Conservation (phyloP, 139 green algal genomes). For the Tetradesmus lagerheimii region DNA sequence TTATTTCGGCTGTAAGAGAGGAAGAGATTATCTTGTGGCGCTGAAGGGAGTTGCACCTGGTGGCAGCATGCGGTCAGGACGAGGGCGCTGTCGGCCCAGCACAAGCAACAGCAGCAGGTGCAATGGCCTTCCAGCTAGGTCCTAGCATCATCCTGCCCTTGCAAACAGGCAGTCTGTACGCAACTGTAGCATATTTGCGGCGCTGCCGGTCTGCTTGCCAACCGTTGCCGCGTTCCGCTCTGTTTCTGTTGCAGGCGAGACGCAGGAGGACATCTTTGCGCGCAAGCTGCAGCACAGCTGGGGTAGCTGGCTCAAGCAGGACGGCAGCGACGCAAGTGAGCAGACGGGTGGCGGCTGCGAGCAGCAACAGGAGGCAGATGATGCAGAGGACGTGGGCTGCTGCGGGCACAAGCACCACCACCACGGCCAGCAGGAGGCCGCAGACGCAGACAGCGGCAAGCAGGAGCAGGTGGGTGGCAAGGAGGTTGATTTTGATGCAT, state of each 20-base stretch:
- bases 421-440: not conserved
- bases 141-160: too few relatives aligned
- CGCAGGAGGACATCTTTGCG: constrained; percentile 51
- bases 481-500: too few relatives aligned
- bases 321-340: not conserved
- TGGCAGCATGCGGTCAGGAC: not conserved
- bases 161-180: not conserved
- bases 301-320: constrained; percentile 60
- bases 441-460: constrained; percentile 2
- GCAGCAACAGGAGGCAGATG: constrained; percentile 13
- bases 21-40: too few relatives aligned
- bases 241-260: constrained; percentile 43
- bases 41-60: not conserved
- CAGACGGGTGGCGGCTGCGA: constrained; percentile 1
- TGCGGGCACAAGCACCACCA: not conserved
- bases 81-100: too few relatives aligned
- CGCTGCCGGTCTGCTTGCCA: not conserved
- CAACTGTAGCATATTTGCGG: not conserved
- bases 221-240: not conserved
- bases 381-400: not conserved
- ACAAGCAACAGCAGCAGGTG: too few relatives aligned
- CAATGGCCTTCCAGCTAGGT: too few relatives aligned
- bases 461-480: not conserved
- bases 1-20: too few relatives aligned
- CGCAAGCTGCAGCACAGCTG: constrained; percentile 67